phyloP scores from a whole-genome alignment of 2,329 filamentous ascomycete genomes.

The Periconia sp. region DNA sequence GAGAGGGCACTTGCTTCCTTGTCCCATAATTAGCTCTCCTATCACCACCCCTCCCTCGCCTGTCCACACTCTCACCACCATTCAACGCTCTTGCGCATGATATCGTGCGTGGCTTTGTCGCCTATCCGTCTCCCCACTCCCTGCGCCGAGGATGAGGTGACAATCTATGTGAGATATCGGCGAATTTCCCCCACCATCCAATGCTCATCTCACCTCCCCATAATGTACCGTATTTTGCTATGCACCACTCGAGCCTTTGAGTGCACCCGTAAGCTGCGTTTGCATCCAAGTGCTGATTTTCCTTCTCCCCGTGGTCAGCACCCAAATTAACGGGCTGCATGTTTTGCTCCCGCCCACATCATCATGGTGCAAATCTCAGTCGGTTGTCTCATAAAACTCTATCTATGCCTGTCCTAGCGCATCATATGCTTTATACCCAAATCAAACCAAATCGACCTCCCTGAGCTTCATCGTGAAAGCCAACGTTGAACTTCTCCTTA shows the following conservation, averaged over 20 bases:
- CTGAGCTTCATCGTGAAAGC: background rate
- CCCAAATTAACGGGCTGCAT: constrained; percentile 19
- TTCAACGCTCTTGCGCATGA: constrained; percentile 30
- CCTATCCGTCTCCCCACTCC: constrained; percentile 14
- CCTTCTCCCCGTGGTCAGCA: constrained; percentile 14
- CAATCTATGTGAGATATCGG: constrained; percentile 19
- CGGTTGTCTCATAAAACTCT: background rate
- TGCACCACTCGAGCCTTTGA: background rate
- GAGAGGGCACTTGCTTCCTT: background rate
- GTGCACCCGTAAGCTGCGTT: background rate
- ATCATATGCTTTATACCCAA: background rate
- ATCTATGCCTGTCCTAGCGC: background rate
- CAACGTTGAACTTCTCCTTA: background rate
- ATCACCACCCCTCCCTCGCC: background rate
- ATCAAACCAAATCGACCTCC: background rate
- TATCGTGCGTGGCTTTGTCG: constrained; percentile 19
- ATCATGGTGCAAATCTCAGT: no score
- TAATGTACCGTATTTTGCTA: background rate
- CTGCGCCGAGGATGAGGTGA: constrained; percentile 8
- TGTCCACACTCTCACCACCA: no score
- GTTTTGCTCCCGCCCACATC: background rate
- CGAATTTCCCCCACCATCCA: constrained; percentile 11
- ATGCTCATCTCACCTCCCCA: background rate
- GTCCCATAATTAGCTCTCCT: constrained; percentile 12
- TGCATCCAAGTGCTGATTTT: constrained; percentile 21